Percentiles rank a stretch among this genome's conserved stretches.
phyloP scores from a whole-genome alignment of 805 yeast species.

The Nakazawaea anatomiae region DNA sequence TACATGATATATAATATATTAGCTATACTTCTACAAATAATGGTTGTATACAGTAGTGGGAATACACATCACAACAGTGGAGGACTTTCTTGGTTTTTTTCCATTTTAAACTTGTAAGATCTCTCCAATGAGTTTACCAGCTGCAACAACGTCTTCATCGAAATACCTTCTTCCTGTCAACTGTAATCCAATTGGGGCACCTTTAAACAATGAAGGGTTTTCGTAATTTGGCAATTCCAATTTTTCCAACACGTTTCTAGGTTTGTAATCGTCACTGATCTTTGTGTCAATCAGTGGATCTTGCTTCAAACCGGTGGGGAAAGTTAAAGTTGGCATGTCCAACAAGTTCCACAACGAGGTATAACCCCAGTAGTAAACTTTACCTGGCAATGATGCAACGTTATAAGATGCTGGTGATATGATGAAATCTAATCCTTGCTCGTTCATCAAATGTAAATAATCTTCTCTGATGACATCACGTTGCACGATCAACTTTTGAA shows the following conservation, averaged over 20 bases:
- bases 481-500: constrained; percentile 45
- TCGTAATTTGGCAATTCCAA: constrained; percentile 41
- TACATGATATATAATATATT: too few relatives aligned
- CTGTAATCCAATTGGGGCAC: constrained; percentile 53
- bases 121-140: constrained; percentile 33
- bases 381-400: constrained; percentile 57
- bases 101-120: constrained; percentile 19
- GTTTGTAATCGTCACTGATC: constrained; percentile 29
- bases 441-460: constrained; percentile 46
- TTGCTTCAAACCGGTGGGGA: constrained; percentile 57
- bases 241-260: constrained; percentile 41
- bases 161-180: constrained; percentile 47
- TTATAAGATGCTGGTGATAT: constrained; percentile 64
- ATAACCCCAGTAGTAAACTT: constrained; percentile 73
- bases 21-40: too few relatives aligned
- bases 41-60: too few relatives aligned
- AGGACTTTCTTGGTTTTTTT: too few relatives aligned
- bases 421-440: constrained; percentile 56
- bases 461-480: constrained; percentile 57
- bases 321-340: constrained; percentile 62
- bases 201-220: constrained; percentile 36
- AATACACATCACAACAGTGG: too few relatives aligned
- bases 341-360: constrained; percentile 67
- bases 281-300: constrained; percentile 49
- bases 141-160: constrained; percentile 53